Percentiles rank a stretch among this genome's conserved stretches.
These are phyloP conservation scores for Aspergillus sp. DNA, from an alignment of 2,329 filamentous ascomycete species.

Conservation along the genomic window DNA sequence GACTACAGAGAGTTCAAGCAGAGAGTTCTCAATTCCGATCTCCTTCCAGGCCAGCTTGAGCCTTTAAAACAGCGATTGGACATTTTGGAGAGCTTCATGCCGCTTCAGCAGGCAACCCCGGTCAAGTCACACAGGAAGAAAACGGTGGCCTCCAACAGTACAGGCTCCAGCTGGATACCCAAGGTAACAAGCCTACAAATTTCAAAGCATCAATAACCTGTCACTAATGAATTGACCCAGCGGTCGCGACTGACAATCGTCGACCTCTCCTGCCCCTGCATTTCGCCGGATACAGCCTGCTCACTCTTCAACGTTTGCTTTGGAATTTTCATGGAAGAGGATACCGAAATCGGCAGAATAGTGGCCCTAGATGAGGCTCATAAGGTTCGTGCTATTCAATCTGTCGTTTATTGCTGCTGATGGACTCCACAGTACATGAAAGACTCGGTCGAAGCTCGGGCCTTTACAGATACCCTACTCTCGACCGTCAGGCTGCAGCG, in stretches of 20 bases:
- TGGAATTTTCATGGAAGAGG: conserved; percentile 21
- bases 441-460: conserved; percentile 12
- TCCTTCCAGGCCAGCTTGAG: conserved; percentile 16
- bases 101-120: not conserved
- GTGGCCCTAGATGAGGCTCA: conserved; percentile 24
- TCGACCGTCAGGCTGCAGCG: conserved; percentile 66
- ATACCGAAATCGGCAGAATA: conserved; percentile 15
- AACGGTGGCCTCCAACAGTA: not conserved
- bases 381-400: conserved; percentile 15
- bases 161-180: conserved; percentile 14
- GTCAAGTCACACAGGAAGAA: not conserved
- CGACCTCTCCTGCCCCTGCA: conserved; percentile 24
- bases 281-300: conserved; percentile 22
- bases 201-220: no score
- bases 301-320: conserved; percentile 23
- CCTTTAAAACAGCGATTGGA: conserved; percentile 22
- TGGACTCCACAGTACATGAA: conserved; percentile 17
- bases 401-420: not conserved
- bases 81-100: conserved; percentile 23
- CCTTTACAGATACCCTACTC: conserved; percentile 60
- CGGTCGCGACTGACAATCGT: conserved; percentile 19
- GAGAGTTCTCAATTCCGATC: not conserved
- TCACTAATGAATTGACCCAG: not conserved
- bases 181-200: conserved; percentile 3
- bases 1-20: conserved; percentile 52